Evolutionary conservation across 169 alveolate genomes (phyloP).

Genomic region (Babesia sp.): DNA sequence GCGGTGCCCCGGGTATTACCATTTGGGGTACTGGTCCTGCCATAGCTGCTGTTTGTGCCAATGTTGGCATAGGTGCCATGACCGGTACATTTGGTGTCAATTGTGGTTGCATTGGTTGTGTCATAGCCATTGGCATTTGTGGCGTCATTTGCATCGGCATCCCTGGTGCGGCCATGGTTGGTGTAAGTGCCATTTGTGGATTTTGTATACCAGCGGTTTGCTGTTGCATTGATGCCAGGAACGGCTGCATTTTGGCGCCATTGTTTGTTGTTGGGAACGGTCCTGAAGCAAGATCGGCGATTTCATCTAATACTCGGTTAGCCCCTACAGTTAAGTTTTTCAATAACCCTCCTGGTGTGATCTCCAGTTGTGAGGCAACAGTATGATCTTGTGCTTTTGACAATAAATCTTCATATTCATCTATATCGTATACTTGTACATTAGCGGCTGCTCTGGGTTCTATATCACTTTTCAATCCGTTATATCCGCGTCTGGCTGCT

Average conservation of each 20-base stretch:
- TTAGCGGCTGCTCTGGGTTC: not conserved
- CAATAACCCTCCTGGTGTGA: slow-evolving; percentile 11
- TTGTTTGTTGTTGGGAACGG: slow-evolving; percentile 34
- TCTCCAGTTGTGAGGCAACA: slow-evolving; percentile 24
- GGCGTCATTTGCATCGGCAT: slow-evolving; percentile 7
- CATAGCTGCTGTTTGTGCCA: not conserved
- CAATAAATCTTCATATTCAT: slow-evolving; percentile 12
- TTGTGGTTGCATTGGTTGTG: slow-evolving; percentile 11
- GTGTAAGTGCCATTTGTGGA: slow-evolving; percentile 9
- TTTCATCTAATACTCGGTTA: not conserved
- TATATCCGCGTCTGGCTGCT: not conserved
- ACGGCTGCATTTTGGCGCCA: slow-evolving; percentile 10
- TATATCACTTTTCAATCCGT: not conserved
- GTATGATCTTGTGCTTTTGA: not conserved
- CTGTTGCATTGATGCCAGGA: not conserved
- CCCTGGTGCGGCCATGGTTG: slow-evolving; percentile 2
- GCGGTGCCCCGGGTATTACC: not conserved
- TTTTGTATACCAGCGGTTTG: not conserved
- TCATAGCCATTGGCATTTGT: not conserved
- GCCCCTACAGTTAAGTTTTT: not conserved
- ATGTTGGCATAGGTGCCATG: slow-evolving; percentile 3
- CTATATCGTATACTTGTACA: slow-evolving; percentile 5
- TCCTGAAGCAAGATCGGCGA: slow-evolving; percentile 25
- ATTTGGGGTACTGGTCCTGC: not conserved
- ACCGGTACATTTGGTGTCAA: not conserved